Evolutionary conservation across 2,329 filamentous ascomycete genomes (phyloP).

Genomic region (Penicillium sp.): DNA sequence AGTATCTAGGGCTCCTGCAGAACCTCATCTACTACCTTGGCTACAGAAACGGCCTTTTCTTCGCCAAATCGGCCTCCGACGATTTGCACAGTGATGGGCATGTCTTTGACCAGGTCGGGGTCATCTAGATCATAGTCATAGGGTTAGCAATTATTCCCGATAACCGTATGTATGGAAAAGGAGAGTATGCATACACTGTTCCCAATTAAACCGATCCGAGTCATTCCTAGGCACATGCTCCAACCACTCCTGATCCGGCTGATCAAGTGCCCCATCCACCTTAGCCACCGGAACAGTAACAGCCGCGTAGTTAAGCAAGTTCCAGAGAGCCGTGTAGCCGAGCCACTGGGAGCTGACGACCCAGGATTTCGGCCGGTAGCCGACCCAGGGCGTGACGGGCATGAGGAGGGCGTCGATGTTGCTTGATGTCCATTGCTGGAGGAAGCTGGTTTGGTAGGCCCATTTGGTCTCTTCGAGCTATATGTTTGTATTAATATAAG

Average conservation of each 20-base stretch:
- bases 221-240: constrained; percentile 34
- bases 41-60: constrained; percentile 27
- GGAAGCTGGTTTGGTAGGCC: constrained; percentile 14
- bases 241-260: too few relatives aligned
- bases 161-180: too few relatives aligned
- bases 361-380: constrained; percentile 24
- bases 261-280: constrained; percentile 32
- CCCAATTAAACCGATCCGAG: constrained; percentile 42
- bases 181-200: constrained; percentile 1
- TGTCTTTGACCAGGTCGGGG: constrained; percentile 23
- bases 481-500: too few relatives aligned
- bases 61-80: constrained; percentile 29
- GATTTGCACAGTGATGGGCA: constrained; percentile 29
- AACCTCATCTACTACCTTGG: constrained; percentile 25
- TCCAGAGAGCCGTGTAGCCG: constrained; percentile 31
- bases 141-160: too few relatives aligned
- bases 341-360: constrained; percentile 27
- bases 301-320: constrained; percentile 29
- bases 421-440: constrained; percentile 20
- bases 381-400: constrained; percentile 25
- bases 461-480: constrained; percentile 20
- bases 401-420: constrained; percentile 26
- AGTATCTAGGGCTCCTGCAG: too few relatives aligned
- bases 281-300: constrained; percentile 35
- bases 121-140: constrained; percentile 24